Conservation (phyloP, 2,329 filamentous ascomycete genomes). For the Calcarisporium arbuscula region DNA sequence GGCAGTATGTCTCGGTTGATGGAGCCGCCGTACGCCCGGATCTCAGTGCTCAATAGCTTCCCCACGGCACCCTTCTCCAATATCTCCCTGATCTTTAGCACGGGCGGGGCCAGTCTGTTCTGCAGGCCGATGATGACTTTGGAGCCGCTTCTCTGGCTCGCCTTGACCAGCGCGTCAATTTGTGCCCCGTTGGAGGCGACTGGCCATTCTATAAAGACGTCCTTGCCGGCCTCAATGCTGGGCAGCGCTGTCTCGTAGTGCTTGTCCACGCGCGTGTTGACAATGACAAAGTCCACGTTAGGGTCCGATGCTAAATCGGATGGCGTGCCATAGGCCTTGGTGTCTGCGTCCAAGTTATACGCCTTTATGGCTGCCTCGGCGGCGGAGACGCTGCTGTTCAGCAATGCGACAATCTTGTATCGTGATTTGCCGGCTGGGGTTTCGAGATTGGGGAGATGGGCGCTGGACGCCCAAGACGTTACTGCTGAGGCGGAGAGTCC, state of each 20-base stretch:
- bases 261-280: constrained; percentile 40
- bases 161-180: constrained; percentile 33
- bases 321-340: constrained; percentile 38
- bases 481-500: constrained; percentile 3
- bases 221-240: constrained; percentile 39
- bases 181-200: constrained; percentile 32
- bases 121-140: constrained; percentile 45
- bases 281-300: constrained; percentile 43
- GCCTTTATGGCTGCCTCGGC: constrained; percentile 31
- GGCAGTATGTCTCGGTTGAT: constrained; percentile 24
- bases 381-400: constrained; percentile 36
- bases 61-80: constrained; percentile 41
- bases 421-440: neutral
- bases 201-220: constrained; percentile 47
- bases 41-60: constrained; percentile 44
- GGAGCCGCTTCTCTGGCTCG: too few relatives aligned
- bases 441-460: constrained; percentile 4
- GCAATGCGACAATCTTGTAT: constrained; percentile 39
- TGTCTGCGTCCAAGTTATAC: constrained; percentile 28
- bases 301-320: constrained; percentile 30
- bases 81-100: constrained; percentile 37
- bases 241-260: constrained; percentile 36
- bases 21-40: constrained; percentile 31
- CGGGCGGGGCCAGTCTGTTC: constrained; percentile 37
- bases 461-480: neutral